phyloP scores from a whole-genome alignment of 805 yeast genomes.

The Debaryomyces maramus region DNA sequence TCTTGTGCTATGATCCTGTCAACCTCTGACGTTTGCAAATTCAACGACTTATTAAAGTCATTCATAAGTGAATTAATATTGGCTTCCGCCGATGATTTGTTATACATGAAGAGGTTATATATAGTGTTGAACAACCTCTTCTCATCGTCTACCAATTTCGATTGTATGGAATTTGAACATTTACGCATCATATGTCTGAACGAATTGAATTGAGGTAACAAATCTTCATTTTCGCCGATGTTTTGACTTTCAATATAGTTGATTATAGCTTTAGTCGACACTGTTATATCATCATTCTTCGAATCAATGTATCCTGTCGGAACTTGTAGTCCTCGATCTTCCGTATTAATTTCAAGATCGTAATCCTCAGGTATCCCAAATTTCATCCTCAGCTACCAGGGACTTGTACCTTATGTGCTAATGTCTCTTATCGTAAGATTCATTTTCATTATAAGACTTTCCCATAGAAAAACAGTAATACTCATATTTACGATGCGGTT shows the following conservation, averaged over 20 bases:
- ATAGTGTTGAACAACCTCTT: background rate
- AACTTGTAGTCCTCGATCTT: background rate
- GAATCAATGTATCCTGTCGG: background rate
- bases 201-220: background rate
- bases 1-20: conserved; percentile 17
- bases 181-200: background rate
- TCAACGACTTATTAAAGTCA: conserved; percentile 5
- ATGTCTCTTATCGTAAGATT: no score
- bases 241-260: background rate
- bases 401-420: no score
- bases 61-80: background rate
- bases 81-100: background rate
- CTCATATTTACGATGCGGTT: conserved; percentile 1
- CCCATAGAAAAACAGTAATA: background rate
- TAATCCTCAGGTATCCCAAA: conserved; percentile 29
- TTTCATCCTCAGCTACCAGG: conserved; percentile 16
- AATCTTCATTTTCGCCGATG: background rate
- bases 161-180: background rate
- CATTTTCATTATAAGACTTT: background rate
- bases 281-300: background rate
- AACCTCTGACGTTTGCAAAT: conserved; percentile 17
- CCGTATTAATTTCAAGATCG: conserved; percentile 14
- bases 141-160: conserved; percentile 1
- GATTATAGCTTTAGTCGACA: background rate
- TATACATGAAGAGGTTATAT: background rate